Base-by-base conservation (phyloP, 2,329 filamentous ascomycete genomes). In the Diplodia mutila region DNA sequence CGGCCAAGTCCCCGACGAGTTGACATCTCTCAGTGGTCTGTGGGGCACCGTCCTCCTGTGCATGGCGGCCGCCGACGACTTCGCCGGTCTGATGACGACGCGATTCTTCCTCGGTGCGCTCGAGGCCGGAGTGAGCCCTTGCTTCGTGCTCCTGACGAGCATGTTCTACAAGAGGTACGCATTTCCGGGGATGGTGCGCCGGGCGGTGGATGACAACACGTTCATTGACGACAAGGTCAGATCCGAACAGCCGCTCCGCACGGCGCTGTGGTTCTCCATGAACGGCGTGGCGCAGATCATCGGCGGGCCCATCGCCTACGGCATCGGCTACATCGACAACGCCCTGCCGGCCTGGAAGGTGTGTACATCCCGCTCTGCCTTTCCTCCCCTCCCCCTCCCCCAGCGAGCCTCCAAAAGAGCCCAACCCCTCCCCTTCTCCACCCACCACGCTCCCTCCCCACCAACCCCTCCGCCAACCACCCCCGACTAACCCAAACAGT, bases 51-150 rank as follows among this genome's bases (percentile, higher is more conserved):
- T 68, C 3, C 52, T 69, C 18, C 53, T 63, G 29, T 48, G 68
- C 32, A 64, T 61, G 29, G 48, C 57, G 8, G 55, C 59, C 11
- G 48, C 46, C 27, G 69, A 64, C 37, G 70, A 63, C 21, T 75
- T 71, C 55, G 71, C 71, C 9, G 68, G 68, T 4, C 59, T 73
- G 4, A 59, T 90, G 21, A 78, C 82, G 0, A 85, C 90, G 1
- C 84, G 90, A 4, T 90, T 87, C 0, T 77, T 92, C 8, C 83
- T 92, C 3, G 90, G 90, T 59, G 85, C 90, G 57, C 91, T 91
- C 72, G 90, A 92, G 75, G 85, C 89, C 0, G 86, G 85, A 49
- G 79, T 82, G 39, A 73, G 79, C 86, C 59, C 59, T 12, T 63
- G 59, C 27, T 63, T 63, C 14, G 59, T 63, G 46, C 42, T 73